A percentile compares a stretch with the other conserved stretches of the same genome.
phyloP scores from a whole-genome alignment of 345 rosid genomes.

The Adansonia digitata region DNA sequence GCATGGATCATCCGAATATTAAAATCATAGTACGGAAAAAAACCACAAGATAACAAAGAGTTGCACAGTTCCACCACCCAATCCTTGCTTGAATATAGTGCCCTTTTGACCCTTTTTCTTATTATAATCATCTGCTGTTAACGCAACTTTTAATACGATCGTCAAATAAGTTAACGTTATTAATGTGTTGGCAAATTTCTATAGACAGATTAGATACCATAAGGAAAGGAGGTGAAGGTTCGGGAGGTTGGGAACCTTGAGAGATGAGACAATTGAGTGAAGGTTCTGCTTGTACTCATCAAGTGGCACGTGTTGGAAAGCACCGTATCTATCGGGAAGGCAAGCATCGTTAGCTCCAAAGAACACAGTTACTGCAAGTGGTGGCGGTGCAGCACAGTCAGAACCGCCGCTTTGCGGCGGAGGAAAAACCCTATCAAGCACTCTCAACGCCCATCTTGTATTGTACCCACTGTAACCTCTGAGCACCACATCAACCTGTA shows the following conservation, averaged over 20 bases:
- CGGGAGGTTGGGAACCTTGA: conserved; percentile 50
- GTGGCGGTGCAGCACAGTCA: conserved; percentile 22
- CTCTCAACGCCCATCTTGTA: conserved; percentile 80
- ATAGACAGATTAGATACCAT: not conserved
- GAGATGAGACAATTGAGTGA: conserved; percentile 47
- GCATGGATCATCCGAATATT: not conserved
- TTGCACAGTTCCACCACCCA: not conserved
- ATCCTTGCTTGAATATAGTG: not conserved
- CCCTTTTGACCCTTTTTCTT: not conserved
- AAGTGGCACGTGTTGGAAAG: conserved; percentile 87
- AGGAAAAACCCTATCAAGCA: conserved; percentile 47
- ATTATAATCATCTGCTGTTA: not conserved
- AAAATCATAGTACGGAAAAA: not conserved
- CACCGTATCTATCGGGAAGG: conserved; percentile 68
- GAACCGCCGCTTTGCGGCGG: conserved; percentile 20
- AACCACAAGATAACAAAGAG: too few species aligned
- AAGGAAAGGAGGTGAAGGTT: not conserved
- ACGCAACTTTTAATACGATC: not conserved
- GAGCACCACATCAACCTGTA: conserved; percentile 38
- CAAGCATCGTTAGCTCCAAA: conserved; percentile 95
- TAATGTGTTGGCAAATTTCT: not conserved
- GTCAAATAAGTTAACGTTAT: not conserved
- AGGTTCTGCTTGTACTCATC: conserved; percentile 66
- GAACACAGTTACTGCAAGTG: conserved; percentile 78
- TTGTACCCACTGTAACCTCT: conserved; percentile 21